Conservation (phyloP, 2,329 filamentous ascomycete species). For the Ophiostoma himal-ulmi region DNA sequence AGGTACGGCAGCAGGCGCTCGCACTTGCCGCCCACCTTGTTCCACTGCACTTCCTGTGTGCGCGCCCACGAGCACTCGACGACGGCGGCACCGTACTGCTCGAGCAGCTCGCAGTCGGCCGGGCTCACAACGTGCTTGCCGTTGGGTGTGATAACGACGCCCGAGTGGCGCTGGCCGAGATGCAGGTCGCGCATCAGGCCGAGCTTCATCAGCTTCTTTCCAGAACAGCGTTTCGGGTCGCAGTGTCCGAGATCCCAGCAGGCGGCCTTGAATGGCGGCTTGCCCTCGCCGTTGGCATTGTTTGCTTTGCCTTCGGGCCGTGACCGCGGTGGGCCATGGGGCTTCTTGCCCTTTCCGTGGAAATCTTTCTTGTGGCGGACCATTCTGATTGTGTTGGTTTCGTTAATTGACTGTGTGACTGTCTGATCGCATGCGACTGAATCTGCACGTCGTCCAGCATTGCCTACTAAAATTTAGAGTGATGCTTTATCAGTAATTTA, state of each 20-base stretch:
- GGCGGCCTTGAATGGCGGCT: constrained; percentile 72
- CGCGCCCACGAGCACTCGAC: constrained; percentile 97
- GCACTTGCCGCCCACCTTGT: constrained; percentile 85
- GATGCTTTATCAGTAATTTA: not conserved
- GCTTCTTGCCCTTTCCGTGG: constrained; percentile 66
- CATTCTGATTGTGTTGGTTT: constrained; percentile 47
- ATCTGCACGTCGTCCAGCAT: not conserved
- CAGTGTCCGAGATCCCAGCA: constrained; percentile 98
- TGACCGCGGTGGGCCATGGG: constrained; percentile 52
- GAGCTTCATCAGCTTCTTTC: constrained; percentile 86
- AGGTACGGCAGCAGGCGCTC: constrained; percentile 88
- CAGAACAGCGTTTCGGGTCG: constrained; percentile 92
- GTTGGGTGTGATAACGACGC: constrained; percentile 92
- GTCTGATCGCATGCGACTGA: not conserved
- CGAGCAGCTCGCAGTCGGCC: constrained; percentile 73
- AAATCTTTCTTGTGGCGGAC: constrained; percentile 95
- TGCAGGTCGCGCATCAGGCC: constrained; percentile 91
- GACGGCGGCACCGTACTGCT: constrained; percentile 86
- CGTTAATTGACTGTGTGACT: not conserved
- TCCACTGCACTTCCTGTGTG: constrained; percentile 85
- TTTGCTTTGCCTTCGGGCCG: constrained; percentile 30
- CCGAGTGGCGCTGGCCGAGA: constrained; percentile 83
- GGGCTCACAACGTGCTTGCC: constrained; percentile 79
- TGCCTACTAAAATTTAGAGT: constrained; percentile 4
- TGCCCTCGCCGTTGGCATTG: constrained; percentile 33